Evolutionary conservation across 2,329 filamentous ascomycete genomes (phyloP).

Genomic region (Capronia epimyces): DNA sequence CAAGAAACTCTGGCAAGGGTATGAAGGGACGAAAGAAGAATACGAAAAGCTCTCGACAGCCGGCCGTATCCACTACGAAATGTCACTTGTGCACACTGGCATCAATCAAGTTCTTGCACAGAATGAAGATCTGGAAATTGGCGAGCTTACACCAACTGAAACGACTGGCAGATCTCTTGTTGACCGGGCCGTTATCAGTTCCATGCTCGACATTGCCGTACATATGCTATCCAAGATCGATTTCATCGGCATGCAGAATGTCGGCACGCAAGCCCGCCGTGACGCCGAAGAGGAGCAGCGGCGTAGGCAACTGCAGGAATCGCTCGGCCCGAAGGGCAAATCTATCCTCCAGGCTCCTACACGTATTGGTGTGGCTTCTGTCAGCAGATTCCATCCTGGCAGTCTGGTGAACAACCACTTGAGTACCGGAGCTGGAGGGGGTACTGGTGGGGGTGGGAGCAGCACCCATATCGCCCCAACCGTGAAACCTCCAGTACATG

Average conservation of each 20-base stretch:
- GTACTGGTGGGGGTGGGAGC: background rate
- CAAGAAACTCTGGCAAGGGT: slow-evolving; percentile 30
- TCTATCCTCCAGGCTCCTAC: slow-evolving; percentile 6
- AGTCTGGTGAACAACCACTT: background rate
- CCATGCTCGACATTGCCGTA: slow-evolving; percentile 34
- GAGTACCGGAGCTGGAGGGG: slow-evolving; percentile 1
- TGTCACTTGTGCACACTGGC: slow-evolving; percentile 35
- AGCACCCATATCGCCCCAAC: background rate
- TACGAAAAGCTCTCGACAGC: slow-evolving; percentile 32
- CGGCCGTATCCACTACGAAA: slow-evolving; percentile 38
- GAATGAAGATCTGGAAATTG: slow-evolving; percentile 35
- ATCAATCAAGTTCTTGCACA: slow-evolving; percentile 34
- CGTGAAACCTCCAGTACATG: slow-evolving; percentile 13
- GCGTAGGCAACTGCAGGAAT: slow-evolving; percentile 2
- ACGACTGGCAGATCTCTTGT: slow-evolving; percentile 31
- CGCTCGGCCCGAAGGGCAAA: slow-evolving; percentile 4
- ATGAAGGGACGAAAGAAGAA: slow-evolving; percentile 24
- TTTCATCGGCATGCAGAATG: slow-evolving; percentile 32
- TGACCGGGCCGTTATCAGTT: slow-evolving; percentile 12
- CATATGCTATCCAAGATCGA: slow-evolving; percentile 37
- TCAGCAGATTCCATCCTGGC: background rate
- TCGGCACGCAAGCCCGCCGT: slow-evolving; percentile 21
- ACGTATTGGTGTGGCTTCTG: background rate
- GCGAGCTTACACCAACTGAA: slow-evolving; percentile 35
- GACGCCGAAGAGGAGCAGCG: slow-evolving; percentile 6